These are phyloP conservation scores for Xylariaceae sp. DNA, from an alignment of 2,329 filamentous ascomycete species.

Conservation along the genomic window DNA sequence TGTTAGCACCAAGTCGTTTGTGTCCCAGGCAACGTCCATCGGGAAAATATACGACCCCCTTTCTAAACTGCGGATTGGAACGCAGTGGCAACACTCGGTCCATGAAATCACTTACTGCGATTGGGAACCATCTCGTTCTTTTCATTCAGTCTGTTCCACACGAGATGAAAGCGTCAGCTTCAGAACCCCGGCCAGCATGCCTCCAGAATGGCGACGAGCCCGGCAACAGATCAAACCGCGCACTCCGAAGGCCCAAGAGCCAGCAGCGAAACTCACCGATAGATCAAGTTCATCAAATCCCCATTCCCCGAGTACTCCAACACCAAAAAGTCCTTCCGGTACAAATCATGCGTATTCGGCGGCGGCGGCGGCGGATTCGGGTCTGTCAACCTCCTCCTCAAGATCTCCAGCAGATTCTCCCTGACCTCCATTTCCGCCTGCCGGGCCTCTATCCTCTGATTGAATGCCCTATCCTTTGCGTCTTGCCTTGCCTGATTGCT, in stretches of 20 bases:
- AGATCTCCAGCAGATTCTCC: no score
- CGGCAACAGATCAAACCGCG: no score
- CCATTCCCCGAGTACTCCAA: slow-evolving; percentile 12
- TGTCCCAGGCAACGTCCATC: not conserved
- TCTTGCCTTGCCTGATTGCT: not conserved
- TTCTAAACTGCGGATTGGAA: no score
- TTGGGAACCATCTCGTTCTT: not conserved
- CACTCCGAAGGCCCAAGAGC: no score
- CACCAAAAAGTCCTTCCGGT: slow-evolving; percentile 15
- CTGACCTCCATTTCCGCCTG: not conserved
- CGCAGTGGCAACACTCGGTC: not conserved
- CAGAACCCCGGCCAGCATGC: not conserved
- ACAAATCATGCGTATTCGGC: not conserved
- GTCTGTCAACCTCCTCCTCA: not conserved
- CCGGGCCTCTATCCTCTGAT: not conserved
- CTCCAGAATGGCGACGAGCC: no score
- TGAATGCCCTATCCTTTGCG: no score
- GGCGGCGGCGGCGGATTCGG: not conserved
- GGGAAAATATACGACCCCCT: not conserved
- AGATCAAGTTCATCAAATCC: not conserved
- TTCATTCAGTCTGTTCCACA: not conserved
- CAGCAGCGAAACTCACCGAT: no score
- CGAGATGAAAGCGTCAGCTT: not conserved
- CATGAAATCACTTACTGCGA: slow-evolving; percentile 6
- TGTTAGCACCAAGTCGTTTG: not conserved